These are phyloP conservation scores for Trifolium fragiferum DNA, from an alignment of 306 rosid species.

Conservation along the genomic window DNA sequence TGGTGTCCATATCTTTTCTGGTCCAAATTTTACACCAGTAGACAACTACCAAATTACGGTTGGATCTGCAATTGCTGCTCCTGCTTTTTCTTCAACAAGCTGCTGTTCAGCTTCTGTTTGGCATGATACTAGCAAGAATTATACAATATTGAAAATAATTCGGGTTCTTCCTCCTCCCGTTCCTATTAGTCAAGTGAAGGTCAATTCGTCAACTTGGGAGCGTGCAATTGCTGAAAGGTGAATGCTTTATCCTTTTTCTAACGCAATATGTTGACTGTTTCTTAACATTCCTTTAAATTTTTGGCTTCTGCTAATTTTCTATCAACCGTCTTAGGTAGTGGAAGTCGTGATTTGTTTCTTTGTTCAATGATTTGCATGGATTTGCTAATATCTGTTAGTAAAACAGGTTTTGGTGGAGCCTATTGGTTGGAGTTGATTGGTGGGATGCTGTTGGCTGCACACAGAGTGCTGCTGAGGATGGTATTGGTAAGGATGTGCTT, in stretches of 20 bases:
- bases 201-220: slow-evolving; percentile 87
- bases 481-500: slow-evolving; percentile 72
- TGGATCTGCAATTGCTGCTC: slow-evolving; percentile 98
- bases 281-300: slow-evolving; percentile 31
- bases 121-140: slow-evolving; percentile 80
- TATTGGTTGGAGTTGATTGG: slow-evolving; percentile 99
- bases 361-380: slow-evolving; percentile 31
- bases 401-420: slow-evolving; percentile 99
- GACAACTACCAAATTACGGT: slow-evolving; percentile 94
- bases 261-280: slow-evolving; percentile 7
- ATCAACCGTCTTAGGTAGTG: slow-evolving; percentile 19
- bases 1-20: slow-evolving; percentile 95
- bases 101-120: slow-evolving; percentile 99
- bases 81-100: slow-evolving; percentile 97
- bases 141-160: slow-evolving; percentile 76
- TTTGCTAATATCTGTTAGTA: slow-evolving; percentile 41
- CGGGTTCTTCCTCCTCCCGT: slow-evolving; percentile 96
- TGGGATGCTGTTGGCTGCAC: slow-evolving; percentile 99
- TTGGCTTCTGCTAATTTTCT: slow-evolving; percentile 22
- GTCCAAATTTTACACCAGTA: slow-evolving; percentile 84
- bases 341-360: slow-evolving; percentile 29
- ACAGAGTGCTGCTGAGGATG: slow-evolving; percentile 99
- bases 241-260: slow-evolving; percentile 16
- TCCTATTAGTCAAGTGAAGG: slow-evolving; percentile 76
- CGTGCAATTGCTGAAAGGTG: slow-evolving; percentile 99